Percentiles rank a stretch among this genome's conserved stretches.
Evolutionary conservation across 352 stramenopile genomes (phyloP).

Genomic region (Globisporangium nunn): DNA sequence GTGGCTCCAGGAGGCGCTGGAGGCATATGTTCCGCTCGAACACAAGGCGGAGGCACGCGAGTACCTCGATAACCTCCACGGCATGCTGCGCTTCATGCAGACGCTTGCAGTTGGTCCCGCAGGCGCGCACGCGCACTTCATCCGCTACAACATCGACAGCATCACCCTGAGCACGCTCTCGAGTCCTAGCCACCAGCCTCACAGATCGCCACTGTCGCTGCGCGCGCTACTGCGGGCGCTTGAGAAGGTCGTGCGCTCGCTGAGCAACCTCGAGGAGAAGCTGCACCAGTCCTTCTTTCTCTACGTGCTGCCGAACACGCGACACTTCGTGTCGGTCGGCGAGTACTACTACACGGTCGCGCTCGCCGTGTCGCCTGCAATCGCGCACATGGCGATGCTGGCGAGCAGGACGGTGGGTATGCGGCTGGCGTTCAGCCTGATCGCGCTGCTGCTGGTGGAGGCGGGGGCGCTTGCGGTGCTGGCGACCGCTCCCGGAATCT

Average conservation of each 20-base stretch:
- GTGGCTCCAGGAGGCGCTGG: slow-evolving; percentile 3
- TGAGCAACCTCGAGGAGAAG: slow-evolving; percentile 88
- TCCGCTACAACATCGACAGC: slow-evolving; percentile 83
- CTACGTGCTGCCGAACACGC: slow-evolving; percentile 69
- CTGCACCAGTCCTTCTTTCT: slow-evolving; percentile 87
- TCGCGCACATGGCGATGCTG: slow-evolving; percentile 51
- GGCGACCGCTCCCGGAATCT: slow-evolving; percentile 5
- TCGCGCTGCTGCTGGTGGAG: slow-evolving; percentile 32
- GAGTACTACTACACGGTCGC: slow-evolving; percentile 83
- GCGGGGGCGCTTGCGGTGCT: slow-evolving; percentile 18
- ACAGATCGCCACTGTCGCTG: slow-evolving; percentile 18
- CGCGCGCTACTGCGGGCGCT: slow-evolving; percentile 41
- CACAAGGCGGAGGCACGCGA: slow-evolving; percentile 16
- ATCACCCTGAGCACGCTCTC: slow-evolving; percentile 49
- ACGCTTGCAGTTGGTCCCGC: slow-evolving; percentile 53
- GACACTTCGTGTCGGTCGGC: slow-evolving; percentile 78
- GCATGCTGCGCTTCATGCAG: slow-evolving; percentile 82
- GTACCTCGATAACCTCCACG: slow-evolving; percentile 49
- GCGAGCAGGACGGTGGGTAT: slow-evolving; percentile 47
- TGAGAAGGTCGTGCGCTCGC: slow-evolving; percentile 59
- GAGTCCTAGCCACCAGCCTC: background rate
- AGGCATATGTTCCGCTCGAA: slow-evolving; percentile 8
- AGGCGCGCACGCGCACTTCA: slow-evolving; percentile 68
- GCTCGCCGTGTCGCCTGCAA: slow-evolving; percentile 58
- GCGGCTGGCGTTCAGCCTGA: slow-evolving; percentile 47